These are phyloP conservation scores for Trypanosoma caninum DNA, from an alignment of 208 protist genomes.

Conservation along the genomic window DNA sequence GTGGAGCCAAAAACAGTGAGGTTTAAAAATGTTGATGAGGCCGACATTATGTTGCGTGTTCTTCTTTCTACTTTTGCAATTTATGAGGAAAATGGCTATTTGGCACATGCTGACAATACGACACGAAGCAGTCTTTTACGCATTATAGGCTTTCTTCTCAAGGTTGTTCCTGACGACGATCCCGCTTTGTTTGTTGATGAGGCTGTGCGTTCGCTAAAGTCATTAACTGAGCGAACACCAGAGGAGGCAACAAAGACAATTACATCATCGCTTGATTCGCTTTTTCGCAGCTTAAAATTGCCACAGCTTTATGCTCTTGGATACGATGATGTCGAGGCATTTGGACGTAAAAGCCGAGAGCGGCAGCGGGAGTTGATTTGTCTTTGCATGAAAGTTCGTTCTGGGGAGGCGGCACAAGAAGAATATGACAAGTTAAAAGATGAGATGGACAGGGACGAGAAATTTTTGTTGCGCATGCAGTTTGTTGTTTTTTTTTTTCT, in stretches of 20 bases:
- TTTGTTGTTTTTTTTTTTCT: conserved; percentile 83
- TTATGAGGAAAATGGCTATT: conserved; percentile 86
- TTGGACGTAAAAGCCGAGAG: conserved; percentile 80
- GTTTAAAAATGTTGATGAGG: conserved; percentile 76
- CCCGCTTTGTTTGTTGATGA: conserved; percentile 84
- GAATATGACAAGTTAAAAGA: conserved; percentile 65
- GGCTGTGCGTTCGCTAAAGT: conserved; percentile 66
- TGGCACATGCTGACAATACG: conserved; percentile 86
- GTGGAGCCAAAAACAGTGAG: conserved; percentile 63
- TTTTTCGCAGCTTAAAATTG: conserved; percentile 80
- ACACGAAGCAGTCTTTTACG: conserved; percentile 67
- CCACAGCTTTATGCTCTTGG: conserved; percentile 71
- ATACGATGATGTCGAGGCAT: conserved; percentile 87
- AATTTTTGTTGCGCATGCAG: conserved; percentile 90
- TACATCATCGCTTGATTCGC: conserved; percentile 68
- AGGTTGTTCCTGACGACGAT: conserved; percentile 86
- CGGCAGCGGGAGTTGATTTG: conserved; percentile 75
- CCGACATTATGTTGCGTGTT: conserved; percentile 81
- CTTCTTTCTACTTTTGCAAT: conserved; percentile 79
- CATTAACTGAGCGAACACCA: conserved; percentile 64
- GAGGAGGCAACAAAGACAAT: conserved; percentile 82
- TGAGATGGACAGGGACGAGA: conserved; percentile 86
- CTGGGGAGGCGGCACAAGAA: conserved; percentile 42
- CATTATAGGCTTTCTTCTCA: conserved; percentile 78
- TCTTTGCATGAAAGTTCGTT: conserved; percentile 47